phyloP scores from a whole-genome alignment of 2,329 filamentous ascomycete species.

The Pseudocercospora eumusae region DNA sequence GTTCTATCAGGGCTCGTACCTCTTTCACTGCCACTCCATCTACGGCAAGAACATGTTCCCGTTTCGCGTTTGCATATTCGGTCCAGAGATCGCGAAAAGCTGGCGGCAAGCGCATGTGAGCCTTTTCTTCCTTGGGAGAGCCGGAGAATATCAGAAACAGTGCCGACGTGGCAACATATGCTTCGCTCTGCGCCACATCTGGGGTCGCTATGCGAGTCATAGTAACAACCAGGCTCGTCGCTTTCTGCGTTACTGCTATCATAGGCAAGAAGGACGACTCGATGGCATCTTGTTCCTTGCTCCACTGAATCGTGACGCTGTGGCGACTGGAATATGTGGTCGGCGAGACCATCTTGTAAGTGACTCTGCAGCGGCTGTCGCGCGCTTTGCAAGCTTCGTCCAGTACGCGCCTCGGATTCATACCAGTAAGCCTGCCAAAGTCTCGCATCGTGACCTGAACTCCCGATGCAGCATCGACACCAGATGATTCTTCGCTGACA shows the following conservation, averaged over 20 bases:
- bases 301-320: conserved; percentile 74
- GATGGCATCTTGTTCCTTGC: conserved; percentile 65
- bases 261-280: conserved; percentile 47
- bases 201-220: conserved; percentile 76
- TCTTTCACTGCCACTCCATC: conserved; percentile 70
- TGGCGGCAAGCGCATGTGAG: conserved; percentile 73
- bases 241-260: conserved; percentile 49
- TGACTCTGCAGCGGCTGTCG: conserved; percentile 68
- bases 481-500: conserved; percentile 35
- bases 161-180: conserved; percentile 77
- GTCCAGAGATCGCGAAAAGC: conserved; percentile 84
- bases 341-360: conserved; percentile 69
- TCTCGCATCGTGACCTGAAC: conserved; percentile 67
- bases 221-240: conserved; percentile 60
- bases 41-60: conserved; percentile 66
- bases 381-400: conserved; percentile 87
- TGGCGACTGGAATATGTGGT: conserved; percentile 75
- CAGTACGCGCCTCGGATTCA: conserved; percentile 72
- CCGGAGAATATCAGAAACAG: conserved; percentile 78
- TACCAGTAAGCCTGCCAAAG: conserved; percentile 79
- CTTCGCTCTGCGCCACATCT: conserved; percentile 78
- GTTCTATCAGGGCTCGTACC: conserved; percentile 68
- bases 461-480: conserved; percentile 39
- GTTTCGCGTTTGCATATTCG: conserved; percentile 72
- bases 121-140: conserved; percentile 83